Evolutionary conservation across 495 filamentous ascomycete genomes (phyloP).

Genomic region (Annulohypoxylon moriforme): DNA sequence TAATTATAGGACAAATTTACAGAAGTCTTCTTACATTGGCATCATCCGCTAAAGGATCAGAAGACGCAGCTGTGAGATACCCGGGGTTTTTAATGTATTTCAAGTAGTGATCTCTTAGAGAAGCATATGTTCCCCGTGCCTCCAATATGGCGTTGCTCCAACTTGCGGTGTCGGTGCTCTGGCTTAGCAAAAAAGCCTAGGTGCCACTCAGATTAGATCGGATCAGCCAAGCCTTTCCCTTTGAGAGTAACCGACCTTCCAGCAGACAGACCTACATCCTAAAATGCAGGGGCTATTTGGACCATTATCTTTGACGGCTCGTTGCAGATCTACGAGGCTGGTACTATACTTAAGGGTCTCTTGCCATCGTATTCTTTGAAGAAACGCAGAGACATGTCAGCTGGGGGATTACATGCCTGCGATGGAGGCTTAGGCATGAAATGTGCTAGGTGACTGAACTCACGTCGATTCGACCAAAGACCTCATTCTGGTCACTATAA

Average conservation of each 20-base stretch:
- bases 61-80: slow-evolving; percentile 71
- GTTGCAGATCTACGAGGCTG: slow-evolving; percentile 72
- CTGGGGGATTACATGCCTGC: background rate
- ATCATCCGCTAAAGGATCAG: slow-evolving; percentile 90
- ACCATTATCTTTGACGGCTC: slow-evolving; percentile 68
- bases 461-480: slow-evolving; percentile 72
- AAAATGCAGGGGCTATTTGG: slow-evolving; percentile 70
- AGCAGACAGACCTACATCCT: slow-evolving; percentile 88
- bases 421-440: slow-evolving; percentile 10
- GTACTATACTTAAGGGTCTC: slow-evolving; percentile 69
- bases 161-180: slow-evolving; percentile 69
- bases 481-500: slow-evolving; percentile 62
- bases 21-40: slow-evolving; percentile 69
- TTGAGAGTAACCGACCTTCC: slow-evolving; percentile 74
- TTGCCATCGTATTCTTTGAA: slow-evolving; percentile 69
- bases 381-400: background rate
- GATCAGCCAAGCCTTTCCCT: slow-evolving; percentile 3
- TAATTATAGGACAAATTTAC: background rate
- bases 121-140: slow-evolving; percentile 77
- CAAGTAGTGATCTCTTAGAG: slow-evolving; percentile 77
- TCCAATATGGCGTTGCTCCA: slow-evolving; percentile 77
- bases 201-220: slow-evolving; percentile 13
- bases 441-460: slow-evolving; percentile 9
- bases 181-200: slow-evolving; percentile 85
- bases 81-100: slow-evolving; percentile 84